A percentile compares a stretch with the other conserved stretches of the same genome.
Conservation (phyloP, 345 rosid species). For the Linum tenue region DNA sequence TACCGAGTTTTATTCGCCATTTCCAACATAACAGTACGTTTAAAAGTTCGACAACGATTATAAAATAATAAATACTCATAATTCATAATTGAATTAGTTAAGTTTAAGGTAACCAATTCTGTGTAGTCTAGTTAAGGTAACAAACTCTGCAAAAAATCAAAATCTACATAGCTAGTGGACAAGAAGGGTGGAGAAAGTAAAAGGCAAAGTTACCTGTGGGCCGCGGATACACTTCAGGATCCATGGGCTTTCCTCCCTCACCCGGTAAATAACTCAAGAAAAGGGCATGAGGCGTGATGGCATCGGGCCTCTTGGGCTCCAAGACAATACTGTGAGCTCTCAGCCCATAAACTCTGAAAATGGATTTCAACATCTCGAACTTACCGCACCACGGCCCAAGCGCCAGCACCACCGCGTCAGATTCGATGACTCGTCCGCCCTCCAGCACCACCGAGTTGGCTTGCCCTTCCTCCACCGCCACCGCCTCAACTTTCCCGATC, state of each 20-base stretch:
- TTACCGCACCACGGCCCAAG: conserved; percentile 86
- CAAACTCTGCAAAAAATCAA: not conserved
- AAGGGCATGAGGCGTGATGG: conserved; percentile 65
- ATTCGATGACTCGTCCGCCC: conserved; percentile 45
- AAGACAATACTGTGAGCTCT: conserved; percentile 71
- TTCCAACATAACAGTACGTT: too few relatives aligned
- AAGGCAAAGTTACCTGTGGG: conserved; percentile 40
- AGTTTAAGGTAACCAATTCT: too few relatives aligned
- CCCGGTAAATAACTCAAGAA: conserved; percentile 44
- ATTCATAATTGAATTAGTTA: too few relatives aligned
- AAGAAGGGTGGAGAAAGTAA: not conserved
- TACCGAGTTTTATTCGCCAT: too few relatives aligned
- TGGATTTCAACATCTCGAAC: conserved; percentile 45
- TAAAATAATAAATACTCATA: too few relatives aligned
- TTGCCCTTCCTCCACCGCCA: conserved; percentile 37
- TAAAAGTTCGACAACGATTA: too few relatives aligned
- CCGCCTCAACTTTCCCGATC: conserved; percentile 50
- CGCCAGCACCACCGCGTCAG: conserved; percentile 64
- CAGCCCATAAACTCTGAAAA: conserved; percentile 63
- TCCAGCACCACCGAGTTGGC: conserved; percentile 53
- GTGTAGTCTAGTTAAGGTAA: too few relatives aligned
- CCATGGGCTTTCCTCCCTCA: conserved; percentile 47
- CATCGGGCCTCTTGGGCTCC: conserved; percentile 53
- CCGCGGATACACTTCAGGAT: conserved; percentile 81
- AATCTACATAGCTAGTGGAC: not conserved